Evolutionary conservation across 768 basidiomycete species (phyloP).

Genomic region (Kwoniella heveanensis): DNA sequence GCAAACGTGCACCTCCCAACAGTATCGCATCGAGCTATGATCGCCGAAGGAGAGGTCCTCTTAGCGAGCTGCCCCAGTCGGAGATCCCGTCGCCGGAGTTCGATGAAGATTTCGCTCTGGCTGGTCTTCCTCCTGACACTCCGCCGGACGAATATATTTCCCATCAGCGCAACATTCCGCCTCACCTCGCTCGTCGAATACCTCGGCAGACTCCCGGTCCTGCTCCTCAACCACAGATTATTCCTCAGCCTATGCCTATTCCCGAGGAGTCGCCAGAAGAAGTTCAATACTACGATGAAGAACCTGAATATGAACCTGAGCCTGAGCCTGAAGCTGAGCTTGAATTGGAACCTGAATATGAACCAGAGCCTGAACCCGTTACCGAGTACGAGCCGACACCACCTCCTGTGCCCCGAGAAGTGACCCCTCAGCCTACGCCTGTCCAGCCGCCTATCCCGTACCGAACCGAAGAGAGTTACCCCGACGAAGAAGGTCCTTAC

Average conservation of each 20-base stretch:
- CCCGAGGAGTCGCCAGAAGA: constrained; percentile 8
- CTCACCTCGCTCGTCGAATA: constrained; percentile 24
- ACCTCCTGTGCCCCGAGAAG: constrained; percentile 8
- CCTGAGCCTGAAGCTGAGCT: constrained; percentile 10
- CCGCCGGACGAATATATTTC: constrained; percentile 39
- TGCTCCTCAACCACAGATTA: constrained; percentile 7
- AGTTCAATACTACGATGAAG: constrained; percentile 16
- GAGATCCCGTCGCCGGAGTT: constrained; percentile 41
- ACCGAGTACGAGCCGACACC: constrained; percentile 22
- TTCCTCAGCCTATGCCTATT: constrained; percentile 21
- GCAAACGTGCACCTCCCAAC: constrained; percentile 37
- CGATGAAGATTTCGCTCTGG: constrained; percentile 47
- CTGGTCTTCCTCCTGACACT: constrained; percentile 44
- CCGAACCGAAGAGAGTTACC: constrained; percentile 17
- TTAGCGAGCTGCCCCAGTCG: constrained; percentile 25
- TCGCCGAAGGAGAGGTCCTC: constrained; percentile 19
- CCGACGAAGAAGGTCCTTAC: constrained; percentile 23
- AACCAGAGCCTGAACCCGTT: constrained; percentile 19
- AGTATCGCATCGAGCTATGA: constrained; percentile 33
- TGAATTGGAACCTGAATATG: constrained; percentile 13
- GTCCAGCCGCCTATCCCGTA: constrained; percentile 34
- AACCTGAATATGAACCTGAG: constrained; percentile 7
- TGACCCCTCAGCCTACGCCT: constrained; percentile 6
- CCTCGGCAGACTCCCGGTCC: constrained; percentile 3
- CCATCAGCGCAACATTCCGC: constrained; percentile 28